Percentiles rank a stretch among this genome's conserved stretches.
Evolutionary conservation across 768 basidiomycete genomes (phyloP).

Genomic region (Tremella fuciformis): DNA sequence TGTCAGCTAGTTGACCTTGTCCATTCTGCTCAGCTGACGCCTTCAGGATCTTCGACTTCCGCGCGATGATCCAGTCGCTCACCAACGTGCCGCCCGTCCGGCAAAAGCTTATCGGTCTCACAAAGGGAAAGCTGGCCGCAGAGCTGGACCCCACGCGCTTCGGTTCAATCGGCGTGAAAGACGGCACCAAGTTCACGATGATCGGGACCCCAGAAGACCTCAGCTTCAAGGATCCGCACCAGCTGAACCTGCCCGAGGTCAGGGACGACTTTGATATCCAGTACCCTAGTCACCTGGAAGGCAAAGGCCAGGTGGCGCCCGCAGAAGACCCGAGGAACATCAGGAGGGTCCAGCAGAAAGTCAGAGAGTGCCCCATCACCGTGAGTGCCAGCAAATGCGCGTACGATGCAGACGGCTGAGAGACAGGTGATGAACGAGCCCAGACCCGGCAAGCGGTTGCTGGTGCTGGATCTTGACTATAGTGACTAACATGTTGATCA

Average conservation of each 20-base stretch:
- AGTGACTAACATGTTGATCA: slow-evolving; percentile 57
- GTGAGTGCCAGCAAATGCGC: slow-evolving; percentile 21
- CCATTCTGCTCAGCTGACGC: slow-evolving; percentile 6
- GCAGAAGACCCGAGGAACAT: slow-evolving; percentile 75
- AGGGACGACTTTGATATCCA: slow-evolving; percentile 78
- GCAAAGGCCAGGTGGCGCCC: slow-evolving; percentile 57
- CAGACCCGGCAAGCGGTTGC: slow-evolving; percentile 70
- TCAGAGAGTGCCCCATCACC: slow-evolving; percentile 56
- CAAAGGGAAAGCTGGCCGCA: slow-evolving; percentile 74
- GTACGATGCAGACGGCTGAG: slow-evolving; percentile 29
- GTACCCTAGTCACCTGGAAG: slow-evolving; percentile 54
- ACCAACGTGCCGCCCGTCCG: slow-evolving; percentile 78
- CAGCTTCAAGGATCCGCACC: slow-evolving; percentile 75
- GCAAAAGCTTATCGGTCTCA: slow-evolving; percentile 82
- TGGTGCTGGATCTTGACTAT: slow-evolving; percentile 86
- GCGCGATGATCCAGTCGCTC: slow-evolving; percentile 63
- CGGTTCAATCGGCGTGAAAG: slow-evolving; percentile 20
- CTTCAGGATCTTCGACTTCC: slow-evolving; percentile 73
- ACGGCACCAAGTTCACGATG: slow-evolving; percentile 73
- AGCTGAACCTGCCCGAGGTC: slow-evolving; percentile 52
- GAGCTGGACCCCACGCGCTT: slow-evolving; percentile 67
- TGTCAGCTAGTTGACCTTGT: slow-evolving; percentile 59
- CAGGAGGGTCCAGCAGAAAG: slow-evolving; percentile 73
- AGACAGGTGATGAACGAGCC: slow-evolving; percentile 70
- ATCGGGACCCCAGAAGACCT: slow-evolving; percentile 80